Evolutionary conservation across 2,329 filamentous ascomycete genomes (phyloP).

Genomic region (Dothistroma septosporum): DNA sequence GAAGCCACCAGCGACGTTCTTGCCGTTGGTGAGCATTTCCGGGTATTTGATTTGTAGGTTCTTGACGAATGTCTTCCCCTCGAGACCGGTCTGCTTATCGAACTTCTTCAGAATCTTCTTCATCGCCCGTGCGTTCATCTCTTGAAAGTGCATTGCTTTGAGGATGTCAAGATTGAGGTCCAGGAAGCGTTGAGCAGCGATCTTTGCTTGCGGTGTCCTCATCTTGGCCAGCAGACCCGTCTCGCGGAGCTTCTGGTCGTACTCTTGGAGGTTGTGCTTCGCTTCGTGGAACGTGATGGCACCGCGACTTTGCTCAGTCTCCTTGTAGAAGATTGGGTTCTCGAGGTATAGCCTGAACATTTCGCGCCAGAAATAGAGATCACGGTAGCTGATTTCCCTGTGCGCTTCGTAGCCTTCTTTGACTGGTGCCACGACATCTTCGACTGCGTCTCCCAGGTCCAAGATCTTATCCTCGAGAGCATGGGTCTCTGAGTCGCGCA

Average conservation of each 20-base stretch:
- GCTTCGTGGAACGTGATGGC: conserved; percentile 63
- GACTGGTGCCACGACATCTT: conserved; percentile 60
- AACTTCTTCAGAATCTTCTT: conserved; percentile 89
- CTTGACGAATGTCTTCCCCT: conserved; percentile 39
- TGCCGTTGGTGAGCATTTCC: conserved; percentile 36
- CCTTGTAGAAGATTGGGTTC: conserved; percentile 76
- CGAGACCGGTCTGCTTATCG: conserved; percentile 75
- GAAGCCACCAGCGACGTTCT: conserved; percentile 60
- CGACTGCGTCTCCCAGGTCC: conserved; percentile 61
- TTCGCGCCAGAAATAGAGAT: conserved; percentile 71
- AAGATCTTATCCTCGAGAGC: conserved; percentile 61
- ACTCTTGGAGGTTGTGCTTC: conserved; percentile 64
- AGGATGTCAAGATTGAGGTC: conserved; percentile 70
- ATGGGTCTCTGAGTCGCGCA: conserved; percentile 64
- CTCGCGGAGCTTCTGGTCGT: conserved; percentile 62
- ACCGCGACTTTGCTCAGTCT: conserved; percentile 66
- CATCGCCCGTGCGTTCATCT: conserved; percentile 74
- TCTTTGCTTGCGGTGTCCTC: conserved; percentile 61
- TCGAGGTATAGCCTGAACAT: conserved; percentile 81
- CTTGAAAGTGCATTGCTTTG: conserved; percentile 76
- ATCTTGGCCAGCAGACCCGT: conserved; percentile 58
- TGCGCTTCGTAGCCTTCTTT: conserved; percentile 44
- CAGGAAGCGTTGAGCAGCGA: conserved; percentile 65
- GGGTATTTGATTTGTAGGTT: conserved; percentile 28
- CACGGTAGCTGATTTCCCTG: conserved; percentile 38